Conservation (phyloP, 1,284 basidiomycete genomes). For the Inonotus hispidus region DNA sequence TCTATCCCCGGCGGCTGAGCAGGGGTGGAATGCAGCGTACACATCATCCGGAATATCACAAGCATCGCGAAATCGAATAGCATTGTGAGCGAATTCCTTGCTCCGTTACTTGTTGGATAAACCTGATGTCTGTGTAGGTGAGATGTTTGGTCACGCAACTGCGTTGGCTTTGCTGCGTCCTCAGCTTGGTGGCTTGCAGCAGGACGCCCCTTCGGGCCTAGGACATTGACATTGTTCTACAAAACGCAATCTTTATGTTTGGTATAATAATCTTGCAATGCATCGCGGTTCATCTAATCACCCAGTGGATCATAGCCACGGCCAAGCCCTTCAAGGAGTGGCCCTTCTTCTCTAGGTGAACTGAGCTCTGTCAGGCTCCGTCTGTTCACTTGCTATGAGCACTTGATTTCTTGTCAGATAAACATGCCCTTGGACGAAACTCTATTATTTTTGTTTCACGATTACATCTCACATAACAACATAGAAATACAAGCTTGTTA, state of each 20-base stretch:
- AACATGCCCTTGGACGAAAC: no score
- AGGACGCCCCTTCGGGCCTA: not conserved
- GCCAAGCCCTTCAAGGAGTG: no score
- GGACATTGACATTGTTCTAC: not conserved
- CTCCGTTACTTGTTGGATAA: not conserved
- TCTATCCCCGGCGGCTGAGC: not conserved
- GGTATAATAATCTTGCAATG: conserved; percentile 10
- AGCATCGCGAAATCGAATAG: not conserved
- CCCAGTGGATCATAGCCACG: no score
- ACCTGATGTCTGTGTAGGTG: not conserved
- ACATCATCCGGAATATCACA: not conserved
- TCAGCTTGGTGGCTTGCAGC: not conserved
- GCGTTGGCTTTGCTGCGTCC: not conserved
- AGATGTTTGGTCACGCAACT: not conserved
- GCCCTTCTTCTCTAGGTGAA: no score
- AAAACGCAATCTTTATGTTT: conserved; percentile 5
- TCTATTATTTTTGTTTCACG: no score
- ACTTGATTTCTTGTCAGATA: no score
- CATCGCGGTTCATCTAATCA: not conserved
- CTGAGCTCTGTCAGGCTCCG: not conserved
- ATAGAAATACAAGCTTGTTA: no score
- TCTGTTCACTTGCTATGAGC: no score
- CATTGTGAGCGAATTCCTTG: not conserved
- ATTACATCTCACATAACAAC: no score
- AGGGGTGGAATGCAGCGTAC: not conserved